A percentile compares a stretch with the other conserved stretches of the same genome.
phyloP scores from a whole-genome alignment of 2,329 filamentous ascomycete species.

The Epichloe brachyelytri region DNA sequence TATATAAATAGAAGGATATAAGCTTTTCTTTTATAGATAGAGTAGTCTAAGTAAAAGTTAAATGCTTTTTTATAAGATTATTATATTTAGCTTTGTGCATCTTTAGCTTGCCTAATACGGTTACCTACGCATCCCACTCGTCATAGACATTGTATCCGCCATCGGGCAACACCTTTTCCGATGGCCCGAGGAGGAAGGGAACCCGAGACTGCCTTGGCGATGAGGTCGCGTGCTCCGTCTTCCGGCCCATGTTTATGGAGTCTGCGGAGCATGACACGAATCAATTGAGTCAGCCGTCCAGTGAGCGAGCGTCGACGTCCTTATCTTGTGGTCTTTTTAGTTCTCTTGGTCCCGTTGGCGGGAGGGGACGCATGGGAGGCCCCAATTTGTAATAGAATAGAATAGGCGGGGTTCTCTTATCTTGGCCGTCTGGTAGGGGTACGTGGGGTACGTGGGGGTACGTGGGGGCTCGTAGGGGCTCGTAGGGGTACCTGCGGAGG shows the following conservation, averaged over 20 bases:
- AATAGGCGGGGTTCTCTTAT: not conserved
- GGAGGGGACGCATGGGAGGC: not conserved
- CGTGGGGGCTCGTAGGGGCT: not conserved
- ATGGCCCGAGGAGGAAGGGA: too few species aligned
- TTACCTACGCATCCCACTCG: too few species aligned
- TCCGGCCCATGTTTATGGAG: not conserved
- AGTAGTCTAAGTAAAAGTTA: too few species aligned
- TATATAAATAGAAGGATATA: too few species aligned
- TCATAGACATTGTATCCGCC: too few species aligned
- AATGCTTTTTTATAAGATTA: too few species aligned
- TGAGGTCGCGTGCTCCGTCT: not conserved
- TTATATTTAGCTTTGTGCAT: too few species aligned
- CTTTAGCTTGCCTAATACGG: too few species aligned
- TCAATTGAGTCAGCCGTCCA: not conserved
- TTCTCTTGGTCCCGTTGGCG: not conserved
- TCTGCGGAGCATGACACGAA: not conserved
- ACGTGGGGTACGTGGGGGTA: not conserved
- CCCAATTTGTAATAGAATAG: too few species aligned
- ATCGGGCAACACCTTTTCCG: too few species aligned
- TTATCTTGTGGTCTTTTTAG: not conserved
- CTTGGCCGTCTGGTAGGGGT: not conserved
- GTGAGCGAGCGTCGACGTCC: not conserved
- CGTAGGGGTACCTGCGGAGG: not conserved
- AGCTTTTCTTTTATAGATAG: too few species aligned
- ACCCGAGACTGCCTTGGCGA: too few species aligned